phyloP scores from a whole-genome alignment of 352 stramenopile genomes.

The Phytophthora niederhauseri region DNA sequence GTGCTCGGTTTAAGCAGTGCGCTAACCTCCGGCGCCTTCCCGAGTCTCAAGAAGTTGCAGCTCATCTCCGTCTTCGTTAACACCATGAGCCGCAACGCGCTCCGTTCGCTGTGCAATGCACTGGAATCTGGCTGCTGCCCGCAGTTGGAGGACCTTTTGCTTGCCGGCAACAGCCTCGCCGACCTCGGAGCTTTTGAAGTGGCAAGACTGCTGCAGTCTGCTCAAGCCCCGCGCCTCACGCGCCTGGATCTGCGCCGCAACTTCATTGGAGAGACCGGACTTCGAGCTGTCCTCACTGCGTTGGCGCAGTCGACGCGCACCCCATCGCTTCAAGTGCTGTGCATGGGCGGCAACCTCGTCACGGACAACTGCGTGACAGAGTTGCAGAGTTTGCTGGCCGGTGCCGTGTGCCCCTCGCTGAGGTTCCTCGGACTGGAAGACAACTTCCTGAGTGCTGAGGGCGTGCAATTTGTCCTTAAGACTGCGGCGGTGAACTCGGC shows the following conservation, averaged over 20 bases:
- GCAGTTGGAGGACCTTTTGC: constrained; percentile 55
- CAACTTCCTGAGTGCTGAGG: constrained; percentile 74
- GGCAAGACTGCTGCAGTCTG: constrained; percentile 45
- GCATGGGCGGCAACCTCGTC: constrained; percentile 82
- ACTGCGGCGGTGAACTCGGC: constrained; percentile 54
- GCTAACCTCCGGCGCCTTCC: constrained; percentile 43
- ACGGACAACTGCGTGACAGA: constrained; percentile 75
- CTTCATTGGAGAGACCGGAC: constrained; percentile 70
- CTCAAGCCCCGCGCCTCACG: constrained; percentile 39
- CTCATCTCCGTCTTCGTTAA: constrained; percentile 79
- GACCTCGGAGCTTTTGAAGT: constrained; percentile 60
- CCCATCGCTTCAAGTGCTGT: constrained; percentile 64
- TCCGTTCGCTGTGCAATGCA: constrained; percentile 47
- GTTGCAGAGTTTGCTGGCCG: constrained; percentile 47
- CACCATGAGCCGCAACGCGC: constrained; percentile 58
- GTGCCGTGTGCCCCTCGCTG: constrained; percentile 48
- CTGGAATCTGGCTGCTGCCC: constrained; percentile 56
- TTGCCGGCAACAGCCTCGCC: constrained; percentile 71
- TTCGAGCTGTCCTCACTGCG: constrained; percentile 46
- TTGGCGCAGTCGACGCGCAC: constrained; percentile 28
- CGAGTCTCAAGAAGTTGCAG: constrained; percentile 57
- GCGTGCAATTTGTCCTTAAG: constrained; percentile 69
- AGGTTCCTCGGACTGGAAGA: constrained; percentile 81
- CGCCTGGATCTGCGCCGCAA: constrained; percentile 72
- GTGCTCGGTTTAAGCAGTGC: constrained; percentile 50